Base-by-base conservation (phyloP, 257 asterid species). In the Primulina tabacum region DNA sequence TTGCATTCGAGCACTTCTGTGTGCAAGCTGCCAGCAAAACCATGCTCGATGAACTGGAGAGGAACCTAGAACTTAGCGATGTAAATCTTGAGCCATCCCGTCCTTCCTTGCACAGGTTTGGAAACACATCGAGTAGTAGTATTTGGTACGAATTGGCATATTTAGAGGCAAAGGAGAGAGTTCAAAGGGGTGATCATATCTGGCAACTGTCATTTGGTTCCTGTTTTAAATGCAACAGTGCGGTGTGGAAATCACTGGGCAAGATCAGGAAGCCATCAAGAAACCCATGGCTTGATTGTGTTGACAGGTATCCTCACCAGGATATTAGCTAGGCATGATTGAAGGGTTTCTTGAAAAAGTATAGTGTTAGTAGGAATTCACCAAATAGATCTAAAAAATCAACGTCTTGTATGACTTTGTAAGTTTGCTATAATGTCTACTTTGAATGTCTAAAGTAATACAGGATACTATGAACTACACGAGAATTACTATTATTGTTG, bases 141-240 rank as follows among this genome's bases (percentile, higher is more conserved):
- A 83, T 93, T 17, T 93, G 99, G 99, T 93, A 93, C 20, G 95
- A 89, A 70, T 75, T 93, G 70, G 97, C 99, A 1, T 93, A 93
- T 68, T 18, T 93, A 79, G 99, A 93, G 66, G 96, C 92, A 0
- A 90, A 93, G 87, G 97, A 77, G 68, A 81, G 76, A 12, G 83
- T 93, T 2, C 79, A 50, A 68, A 71, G 87, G 30, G 97, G 96
- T 0, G 96, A 93, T 26, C 95, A 97, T 0, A 77, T 93, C 10
- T 93, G 99, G 97, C 99, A 93, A 73, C 78, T 93, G 55, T 77
- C 97, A 0, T 93, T 90, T n/a, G 99, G 99, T 7, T 93, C 99
- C 0, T 97, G 99, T 8, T 90, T 93, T 30, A 93, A 93, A 81
- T 93, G 99, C 71, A 93, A 93, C 76, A 90, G 97, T 34, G 90